Base-by-base conservation (phyloP, 495 filamentous ascomycete species). In the Penicillium dipodomyicola region DNA sequence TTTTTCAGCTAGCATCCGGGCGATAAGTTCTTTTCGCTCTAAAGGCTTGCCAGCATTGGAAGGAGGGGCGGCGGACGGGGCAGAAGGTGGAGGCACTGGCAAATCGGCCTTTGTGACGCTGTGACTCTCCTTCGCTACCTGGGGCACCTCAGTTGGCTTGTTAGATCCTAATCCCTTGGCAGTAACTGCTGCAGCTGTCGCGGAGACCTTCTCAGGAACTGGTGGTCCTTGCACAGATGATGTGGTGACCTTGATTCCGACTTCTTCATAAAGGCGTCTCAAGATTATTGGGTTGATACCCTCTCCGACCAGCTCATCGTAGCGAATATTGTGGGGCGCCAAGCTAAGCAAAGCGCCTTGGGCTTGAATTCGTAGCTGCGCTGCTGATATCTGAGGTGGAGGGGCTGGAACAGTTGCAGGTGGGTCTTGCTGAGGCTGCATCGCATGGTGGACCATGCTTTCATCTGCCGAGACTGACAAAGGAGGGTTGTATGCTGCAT, bases 1-100 rank as follows among this genome's bases (percentile, higher is more conserved):
- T 57, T 80, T 82, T 1, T 73, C 86, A 39, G 89, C 88, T 47
- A 89, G 77, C 65, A 90, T 83, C 42, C 84, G 80, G 17, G 88
- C 87, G 62, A 90, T 89, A 40, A 89, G 80, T 57, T 91, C 87
- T 59, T 91, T 91, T 29, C 89, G 80, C 61, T 90, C 87, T 62
- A 90, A 75, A 8, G 82, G 78, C 59, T 83, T 84, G 4, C 56
- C 58, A 7, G 62, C 19, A 2, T 66, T 61, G 15, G 59, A 49
- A 11, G 61, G n/a, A 23, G 64, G 2, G 0, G 55, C 11, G 5
- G 40, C 29, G 40, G 61, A 22, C 23, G 56, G 35, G 20, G 52
- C 49, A 48, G 59, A 27, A 56, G 63, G 35, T 22, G 29, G 29
- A 20, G 42, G 6, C 9, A 44, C 29, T 57, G 42, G 52, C 23